Evolutionary conservation across 345 rosid species (phyloP).

Genomic region (Jatropha curcas): DNA sequence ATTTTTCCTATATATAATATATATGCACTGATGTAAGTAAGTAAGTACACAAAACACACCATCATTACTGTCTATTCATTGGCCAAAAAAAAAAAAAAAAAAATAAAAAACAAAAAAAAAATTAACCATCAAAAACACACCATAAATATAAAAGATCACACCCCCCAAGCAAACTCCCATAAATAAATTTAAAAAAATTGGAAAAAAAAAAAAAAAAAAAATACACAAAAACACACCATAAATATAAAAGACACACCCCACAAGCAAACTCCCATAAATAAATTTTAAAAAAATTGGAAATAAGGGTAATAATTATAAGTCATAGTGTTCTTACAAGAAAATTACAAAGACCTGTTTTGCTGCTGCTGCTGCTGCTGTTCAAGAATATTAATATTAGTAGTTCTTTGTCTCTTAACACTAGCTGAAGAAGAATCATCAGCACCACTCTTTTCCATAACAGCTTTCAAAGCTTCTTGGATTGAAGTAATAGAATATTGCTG

Average conservation of each 20-base stretch:
- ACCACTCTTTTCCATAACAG: slow-evolving; percentile 80
- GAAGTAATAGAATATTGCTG: slow-evolving; percentile 62
- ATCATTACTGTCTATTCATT: slow-evolving; percentile 12
- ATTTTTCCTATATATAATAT: no score
- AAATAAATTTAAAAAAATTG: no score
- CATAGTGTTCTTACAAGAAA: no score
- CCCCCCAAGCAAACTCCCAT: slow-evolving; percentile 10
- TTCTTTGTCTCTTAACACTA: slow-evolving; percentile 83
- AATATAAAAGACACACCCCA: not conserved
- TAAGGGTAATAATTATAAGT: not conserved
- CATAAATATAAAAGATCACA: not conserved
- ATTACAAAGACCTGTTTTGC: slow-evolving; percentile 58
- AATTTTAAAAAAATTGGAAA: not conserved
- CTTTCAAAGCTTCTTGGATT: slow-evolving; percentile 87
- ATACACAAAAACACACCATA: no score
- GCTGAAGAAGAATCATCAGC: slow-evolving; percentile 75
- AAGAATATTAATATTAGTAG: slow-evolving; percentile 52
- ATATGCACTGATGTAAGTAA: no score
- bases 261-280: not conserved
- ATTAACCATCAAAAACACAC: no score
- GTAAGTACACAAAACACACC: slow-evolving; percentile 18
- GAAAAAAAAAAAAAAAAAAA: no score
- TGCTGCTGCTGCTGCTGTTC: slow-evolving; percentile 43
- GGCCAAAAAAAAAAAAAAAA: slow-evolving; percentile 1
- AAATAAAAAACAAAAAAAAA: no score